Conservation (phyloP, 805 yeast species). For the Ogataea ramenticola region DNA sequence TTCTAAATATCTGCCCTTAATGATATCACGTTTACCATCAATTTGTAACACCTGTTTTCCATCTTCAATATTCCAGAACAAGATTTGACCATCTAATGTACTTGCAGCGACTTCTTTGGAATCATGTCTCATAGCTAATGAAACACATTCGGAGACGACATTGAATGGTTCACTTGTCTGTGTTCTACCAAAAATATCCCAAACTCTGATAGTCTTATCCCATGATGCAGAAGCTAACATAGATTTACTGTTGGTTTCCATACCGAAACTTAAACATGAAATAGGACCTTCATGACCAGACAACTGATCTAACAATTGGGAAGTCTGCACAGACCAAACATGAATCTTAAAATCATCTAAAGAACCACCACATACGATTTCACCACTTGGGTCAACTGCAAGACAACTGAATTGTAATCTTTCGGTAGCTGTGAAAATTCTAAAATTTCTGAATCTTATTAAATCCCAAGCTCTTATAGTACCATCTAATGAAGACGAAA, state of each 20-base stretch:
- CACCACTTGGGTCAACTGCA: conserved; percentile 97
- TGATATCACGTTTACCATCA: conserved; percentile 82
- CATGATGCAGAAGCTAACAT: conserved; percentile 87
- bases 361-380: conserved; percentile 92
- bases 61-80: conserved; percentile 75
- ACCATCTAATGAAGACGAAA: conserved; percentile 90
- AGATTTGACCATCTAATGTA: conserved; percentile 80
- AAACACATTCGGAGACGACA: conserved; percentile 74
- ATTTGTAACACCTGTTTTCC: conserved; percentile 77
- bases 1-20: conserved; percentile 73
- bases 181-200: conserved; percentile 86
- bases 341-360: conserved; percentile 83
- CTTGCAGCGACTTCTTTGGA: conserved; percentile 86
- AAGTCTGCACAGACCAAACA: conserved; percentile 96
- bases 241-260: conserved; percentile 44
- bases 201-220: conserved; percentile 90
- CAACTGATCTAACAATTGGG: conserved; percentile 79
- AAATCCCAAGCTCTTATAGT: conserved; percentile 97
- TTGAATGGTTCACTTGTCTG: conserved; percentile 89
- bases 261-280: conserved; percentile 78
- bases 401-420: conserved; percentile 80
- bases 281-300: conserved; percentile 96
- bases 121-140: conserved; percentile 83
- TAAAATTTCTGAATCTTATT: conserved; percentile 84
- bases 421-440: conserved; percentile 88